Evolutionary conservation across 1,139 yeast genomes (phyloP).

Genomic region (Candida labiduridarum): DNA sequence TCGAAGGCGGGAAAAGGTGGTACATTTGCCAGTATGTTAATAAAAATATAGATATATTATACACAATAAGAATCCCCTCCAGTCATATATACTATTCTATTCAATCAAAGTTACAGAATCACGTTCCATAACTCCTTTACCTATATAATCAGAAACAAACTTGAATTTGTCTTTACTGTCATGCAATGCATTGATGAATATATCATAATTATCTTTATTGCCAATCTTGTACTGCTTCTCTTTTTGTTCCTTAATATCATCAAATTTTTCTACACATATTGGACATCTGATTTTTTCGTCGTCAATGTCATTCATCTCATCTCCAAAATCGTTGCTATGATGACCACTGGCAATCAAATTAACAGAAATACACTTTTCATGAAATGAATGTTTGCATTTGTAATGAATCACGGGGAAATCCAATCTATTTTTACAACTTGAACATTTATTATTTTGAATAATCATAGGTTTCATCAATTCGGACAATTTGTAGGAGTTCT

Average conservation of each 20-base stretch:
- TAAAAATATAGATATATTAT: neutral
- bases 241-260: conserved; percentile 61
- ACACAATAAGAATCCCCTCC: neutral
- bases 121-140: conserved; percentile 80
- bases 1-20: neutral
- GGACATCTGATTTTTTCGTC: conserved; percentile 56
- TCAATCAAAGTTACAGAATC: conserved; percentile 19
- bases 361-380: conserved; percentile 74
- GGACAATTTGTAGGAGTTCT: conserved; percentile 54
- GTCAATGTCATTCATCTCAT: conserved; percentile 17
- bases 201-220: conserved; percentile 60
- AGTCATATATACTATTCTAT: neutral
- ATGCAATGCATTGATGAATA: conserved; percentile 60
- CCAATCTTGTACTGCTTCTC: conserved; percentile 54
- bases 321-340: conserved; percentile 3
- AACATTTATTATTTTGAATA: conserved; percentile 71
- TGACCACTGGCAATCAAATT: conserved; percentile 23
- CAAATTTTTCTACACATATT: conserved; percentile 67
- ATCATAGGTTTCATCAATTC: conserved; percentile 60
- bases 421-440: conserved; percentile 66
- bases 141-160: conserved; percentile 77
- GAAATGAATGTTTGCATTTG: conserved; percentile 85
- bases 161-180: conserved; percentile 70
- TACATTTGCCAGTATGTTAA: neutral
- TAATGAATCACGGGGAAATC: conserved; percentile 86